phyloP scores from a whole-genome alignment of 306 rosid genomes.

The Glycine tomentella region DNA sequence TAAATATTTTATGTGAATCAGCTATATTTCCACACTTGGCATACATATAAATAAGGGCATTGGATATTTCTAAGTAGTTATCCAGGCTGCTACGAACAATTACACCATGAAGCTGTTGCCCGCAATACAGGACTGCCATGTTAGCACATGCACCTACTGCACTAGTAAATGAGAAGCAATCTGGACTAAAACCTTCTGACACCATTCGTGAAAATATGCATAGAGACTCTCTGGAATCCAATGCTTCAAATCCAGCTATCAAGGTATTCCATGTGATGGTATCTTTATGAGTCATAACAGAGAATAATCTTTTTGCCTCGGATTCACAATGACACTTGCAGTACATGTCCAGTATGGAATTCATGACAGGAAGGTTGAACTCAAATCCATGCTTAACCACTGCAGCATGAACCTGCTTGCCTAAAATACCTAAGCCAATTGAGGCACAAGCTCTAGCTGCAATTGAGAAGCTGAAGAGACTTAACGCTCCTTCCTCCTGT shows the following conservation, averaged over 20 bases:
- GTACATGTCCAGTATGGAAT: constrained; percentile 82
- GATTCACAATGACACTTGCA: constrained; percentile 66
- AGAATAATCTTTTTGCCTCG: constrained; percentile 68
- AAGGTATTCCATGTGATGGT: constrained; percentile 81
- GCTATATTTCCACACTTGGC: constrained; percentile 74
- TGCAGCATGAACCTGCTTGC: constrained; percentile 78
- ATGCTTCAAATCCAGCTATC: constrained; percentile 72
- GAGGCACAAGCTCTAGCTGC: constrained; percentile 79
- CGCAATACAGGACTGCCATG: constrained; percentile 66
- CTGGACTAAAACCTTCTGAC: constrained; percentile 62
- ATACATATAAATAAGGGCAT: constrained; percentile 82
- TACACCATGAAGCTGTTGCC: constrained; percentile 78
- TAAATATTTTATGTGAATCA: constrained; percentile 64
- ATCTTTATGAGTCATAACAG: constrained; percentile 63
- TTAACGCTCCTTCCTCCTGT: constrained; percentile 76
- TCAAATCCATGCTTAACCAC: constrained; percentile 66
- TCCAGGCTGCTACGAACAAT: constrained; percentile 62
- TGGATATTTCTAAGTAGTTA: constrained; percentile 60
- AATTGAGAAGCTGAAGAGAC: constrained; percentile 76
- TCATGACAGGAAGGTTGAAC: constrained; percentile 72
- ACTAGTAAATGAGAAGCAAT: constrained; percentile 73
- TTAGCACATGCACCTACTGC: constrained; percentile 72
- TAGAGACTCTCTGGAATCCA: constrained; percentile 65
- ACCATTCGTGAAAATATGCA: constrained; percentile 68
- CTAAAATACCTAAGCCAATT: constrained; percentile 52